phyloP scores from a whole-genome alignment of 805 yeast genomes.

The Metschnikowia koreensis region DNA sequence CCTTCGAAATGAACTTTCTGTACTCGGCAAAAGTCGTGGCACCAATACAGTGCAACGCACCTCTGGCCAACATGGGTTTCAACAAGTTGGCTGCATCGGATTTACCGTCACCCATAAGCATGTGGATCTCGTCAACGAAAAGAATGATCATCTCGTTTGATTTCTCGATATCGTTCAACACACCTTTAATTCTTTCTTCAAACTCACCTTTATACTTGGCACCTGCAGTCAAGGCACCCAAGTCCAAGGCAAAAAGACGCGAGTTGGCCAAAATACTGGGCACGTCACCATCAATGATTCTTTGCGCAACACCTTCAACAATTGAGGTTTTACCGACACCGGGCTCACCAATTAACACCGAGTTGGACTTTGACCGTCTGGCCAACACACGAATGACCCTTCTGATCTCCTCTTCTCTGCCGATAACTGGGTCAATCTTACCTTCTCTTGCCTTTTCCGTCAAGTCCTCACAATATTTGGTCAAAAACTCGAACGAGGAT shows the following conservation, averaged over 20 bases:
- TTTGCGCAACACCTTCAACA: slow-evolving; percentile 97
- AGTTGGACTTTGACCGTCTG: slow-evolving; percentile 96
- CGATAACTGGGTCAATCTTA: slow-evolving; percentile 95
- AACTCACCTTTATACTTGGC: slow-evolving; percentile 98
- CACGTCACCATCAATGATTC: slow-evolving; percentile 93
- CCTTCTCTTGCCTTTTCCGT: slow-evolving; percentile 93
- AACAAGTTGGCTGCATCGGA: slow-evolving; percentile 94
- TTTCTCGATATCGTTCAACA: slow-evolving; percentile 87
- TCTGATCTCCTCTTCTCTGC: slow-evolving; percentile 97
- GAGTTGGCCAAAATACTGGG: slow-evolving; percentile 83
- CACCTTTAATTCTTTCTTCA: slow-evolving; percentile 97
- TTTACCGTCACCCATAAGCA: slow-evolving; percentile 99
- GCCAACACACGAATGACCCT: slow-evolving; percentile 92
- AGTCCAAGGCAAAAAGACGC: slow-evolving; percentile 80
- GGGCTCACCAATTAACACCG: slow-evolving; percentile 96
- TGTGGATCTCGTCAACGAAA: slow-evolving; percentile 96
- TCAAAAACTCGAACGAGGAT: slow-evolving; percentile 74
- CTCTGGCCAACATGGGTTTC: slow-evolving; percentile 97
- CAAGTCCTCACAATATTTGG: slow-evolving; percentile 89
- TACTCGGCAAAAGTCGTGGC: slow-evolving; percentile 96
- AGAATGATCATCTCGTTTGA: slow-evolving; percentile 81
- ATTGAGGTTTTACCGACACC: slow-evolving; percentile 99
- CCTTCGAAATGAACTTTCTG: slow-evolving; percentile 88
- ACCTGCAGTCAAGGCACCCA: slow-evolving; percentile 97
- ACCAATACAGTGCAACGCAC: slow-evolving; percentile 94